Conservation (phyloP, 306 rosid genomes). For the Trifolium fragiferum region DNA sequence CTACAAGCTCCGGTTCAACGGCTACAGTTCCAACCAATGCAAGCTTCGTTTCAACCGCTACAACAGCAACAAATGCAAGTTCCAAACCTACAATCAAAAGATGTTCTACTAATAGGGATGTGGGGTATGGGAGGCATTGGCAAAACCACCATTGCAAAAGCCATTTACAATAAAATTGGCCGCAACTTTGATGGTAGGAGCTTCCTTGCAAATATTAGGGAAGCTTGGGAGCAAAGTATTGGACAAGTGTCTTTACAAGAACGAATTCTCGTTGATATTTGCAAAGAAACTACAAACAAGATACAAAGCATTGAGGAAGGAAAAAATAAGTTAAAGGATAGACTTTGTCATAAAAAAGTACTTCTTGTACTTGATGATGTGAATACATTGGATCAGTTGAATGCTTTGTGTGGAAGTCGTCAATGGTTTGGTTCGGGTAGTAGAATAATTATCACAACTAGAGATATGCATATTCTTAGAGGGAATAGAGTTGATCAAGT, state of each 20-base stretch:
- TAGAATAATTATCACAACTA: neutral
- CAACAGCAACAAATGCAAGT: no score
- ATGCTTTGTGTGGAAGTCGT: conserved; percentile 20
- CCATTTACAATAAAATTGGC: conserved; percentile 1
- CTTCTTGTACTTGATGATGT: neutral
- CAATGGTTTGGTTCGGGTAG: neutral
- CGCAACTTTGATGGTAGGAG: conserved; percentile 8
- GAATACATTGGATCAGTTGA: neutral
- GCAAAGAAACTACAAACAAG: neutral
- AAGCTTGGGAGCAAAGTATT: neutral
- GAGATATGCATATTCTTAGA: neutral
- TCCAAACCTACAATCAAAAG: neutral
- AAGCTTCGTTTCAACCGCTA: no score
- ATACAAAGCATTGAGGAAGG: neutral
- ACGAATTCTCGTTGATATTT: conserved; percentile 3
- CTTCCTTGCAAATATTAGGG: conserved; percentile 21
- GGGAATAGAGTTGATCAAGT: neutral
- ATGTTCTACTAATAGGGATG: conserved; percentile 15
- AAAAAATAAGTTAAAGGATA: neutral
- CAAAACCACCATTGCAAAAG: conserved; percentile 8
- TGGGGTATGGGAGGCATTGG: conserved; percentile 36
- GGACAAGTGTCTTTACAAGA: conserved; percentile 1
- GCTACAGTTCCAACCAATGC: no score
- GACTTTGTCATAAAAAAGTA: neutral
- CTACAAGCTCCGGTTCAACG: no score